Conservation (phyloP, 2,329 filamentous ascomycete genomes). For the Daldinia sp. region DNA sequence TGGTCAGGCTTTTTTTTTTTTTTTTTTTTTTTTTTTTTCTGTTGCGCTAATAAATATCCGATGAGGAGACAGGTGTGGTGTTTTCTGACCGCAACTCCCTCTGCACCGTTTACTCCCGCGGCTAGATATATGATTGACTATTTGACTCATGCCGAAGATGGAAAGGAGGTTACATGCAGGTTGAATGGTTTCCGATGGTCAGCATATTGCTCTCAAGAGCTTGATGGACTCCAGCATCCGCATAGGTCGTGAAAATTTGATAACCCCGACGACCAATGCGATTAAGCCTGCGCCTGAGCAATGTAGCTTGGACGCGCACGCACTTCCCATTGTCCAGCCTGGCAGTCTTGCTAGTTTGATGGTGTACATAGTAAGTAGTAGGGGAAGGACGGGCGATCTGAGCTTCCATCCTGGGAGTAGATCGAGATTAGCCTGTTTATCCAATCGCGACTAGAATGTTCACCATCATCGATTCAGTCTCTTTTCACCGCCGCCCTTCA, state of each 20-base stretch:
- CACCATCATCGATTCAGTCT: constrained; percentile 20
- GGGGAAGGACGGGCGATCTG: constrained; percentile 19
- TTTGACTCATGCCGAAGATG: constrained; percentile 23
- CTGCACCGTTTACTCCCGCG: constrained; percentile 9
- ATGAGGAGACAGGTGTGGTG: background rate
- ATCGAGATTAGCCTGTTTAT: constrained; percentile 41
- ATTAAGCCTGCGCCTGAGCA: constrained; percentile 6
- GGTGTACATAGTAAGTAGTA: background rate
- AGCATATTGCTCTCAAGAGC: constrained; percentile 25
- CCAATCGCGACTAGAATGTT: constrained; percentile 25
- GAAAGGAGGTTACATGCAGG: constrained; percentile 25
- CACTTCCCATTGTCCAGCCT: constrained; percentile 17
- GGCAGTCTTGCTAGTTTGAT: constrained; percentile 7
- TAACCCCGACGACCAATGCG: constrained; percentile 5
- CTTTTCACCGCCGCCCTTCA: constrained; percentile 23
- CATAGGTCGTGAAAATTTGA: constrained; percentile 5
- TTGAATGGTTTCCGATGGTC: constrained; percentile 20
- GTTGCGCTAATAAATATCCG: constrained; percentile 15
- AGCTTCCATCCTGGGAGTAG: constrained; percentile 25
- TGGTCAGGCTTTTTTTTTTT: background rate
- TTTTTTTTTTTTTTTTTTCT: background rate
- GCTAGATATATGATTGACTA: constrained; percentile 10
- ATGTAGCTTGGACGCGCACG: constrained; percentile 12
- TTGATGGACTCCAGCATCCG: constrained; percentile 18
- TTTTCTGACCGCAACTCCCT: constrained; percentile 35